These are phyloP conservation scores for Leucocoprinus sp. DNA, from an alignment of 768 basidiomycete genomes.

Conservation along the genomic window DNA sequence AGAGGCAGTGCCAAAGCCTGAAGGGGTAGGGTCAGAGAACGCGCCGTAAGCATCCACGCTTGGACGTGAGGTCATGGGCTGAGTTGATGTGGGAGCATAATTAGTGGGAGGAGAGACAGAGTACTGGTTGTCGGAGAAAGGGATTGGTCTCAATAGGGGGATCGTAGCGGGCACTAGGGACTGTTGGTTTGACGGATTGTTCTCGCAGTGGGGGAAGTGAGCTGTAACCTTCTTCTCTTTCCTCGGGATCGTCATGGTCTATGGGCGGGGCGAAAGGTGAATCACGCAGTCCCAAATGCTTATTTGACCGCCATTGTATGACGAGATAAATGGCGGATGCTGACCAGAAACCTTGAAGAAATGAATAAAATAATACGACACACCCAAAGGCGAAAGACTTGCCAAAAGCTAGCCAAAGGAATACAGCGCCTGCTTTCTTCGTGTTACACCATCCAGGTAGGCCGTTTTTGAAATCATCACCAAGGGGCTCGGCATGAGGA, in stretches of 20 bases:
- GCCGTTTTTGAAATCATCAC: conserved; percentile 56
- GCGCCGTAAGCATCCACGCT: conserved; percentile 88
- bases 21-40: conserved; percentile 81
- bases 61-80: conserved; percentile 36
- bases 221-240: conserved; percentile 44
- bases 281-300: conserved; percentile 54
- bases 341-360: conserved; percentile 58
- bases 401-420: conserved; percentile 86
- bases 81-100: conserved; percentile 24
- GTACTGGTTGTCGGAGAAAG: conserved; percentile 50
- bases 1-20: conserved; percentile 49
- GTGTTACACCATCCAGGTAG: conserved; percentile 83
- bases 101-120: conserved; percentile 19
- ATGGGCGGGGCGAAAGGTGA: conserved; percentile 68
- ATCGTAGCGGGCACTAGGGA: conserved; percentile 19
- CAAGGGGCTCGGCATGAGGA: conserved; percentile 59
- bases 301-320: conserved; percentile 71
- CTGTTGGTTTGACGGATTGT: conserved; percentile 15
- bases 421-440: conserved; percentile 84
- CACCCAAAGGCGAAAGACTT: conserved; percentile 18
- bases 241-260: conserved; percentile 36
- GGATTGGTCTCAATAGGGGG: conserved; percentile 25
- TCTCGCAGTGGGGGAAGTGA: conserved; percentile 35
- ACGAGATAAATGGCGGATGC: conserved; percentile 59
- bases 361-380: neutral